Evolutionary conservation across 1,139 yeast species (phyloP).

Genomic region (Protomyces inundatus): DNA sequence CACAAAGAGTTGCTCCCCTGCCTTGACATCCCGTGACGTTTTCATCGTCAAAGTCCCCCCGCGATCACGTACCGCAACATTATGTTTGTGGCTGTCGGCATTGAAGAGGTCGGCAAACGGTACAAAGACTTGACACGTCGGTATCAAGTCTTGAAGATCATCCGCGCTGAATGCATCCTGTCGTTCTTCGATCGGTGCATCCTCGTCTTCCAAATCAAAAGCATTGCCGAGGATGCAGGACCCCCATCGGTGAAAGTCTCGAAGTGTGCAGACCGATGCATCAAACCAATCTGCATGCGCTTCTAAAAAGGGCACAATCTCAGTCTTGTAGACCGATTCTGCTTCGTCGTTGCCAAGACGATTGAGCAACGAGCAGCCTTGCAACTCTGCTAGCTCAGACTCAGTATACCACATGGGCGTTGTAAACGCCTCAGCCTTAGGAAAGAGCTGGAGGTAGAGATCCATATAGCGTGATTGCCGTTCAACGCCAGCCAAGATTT

Average conservation of each 20-base stretch:
- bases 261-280: constrained; percentile 44
- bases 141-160: constrained; percentile 34
- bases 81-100: constrained; percentile 73
- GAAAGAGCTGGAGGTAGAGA: constrained; percentile 64
- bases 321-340: constrained; percentile 49
- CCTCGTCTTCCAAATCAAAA: constrained; percentile 48
- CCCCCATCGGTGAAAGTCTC: constrained; percentile 66
- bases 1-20: constrained; percentile 74
- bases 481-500: constrained; percentile 30
- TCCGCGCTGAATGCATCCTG: constrained; percentile 27
- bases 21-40: constrained; percentile 55
- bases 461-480: constrained; percentile 30
- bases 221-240: constrained; percentile 63
- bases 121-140: constrained; percentile 66
- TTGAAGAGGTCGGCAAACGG: constrained; percentile 88
- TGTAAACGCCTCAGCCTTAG: constrained; percentile 48
- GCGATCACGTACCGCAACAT: constrained; percentile 49
- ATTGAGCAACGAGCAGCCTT: constrained; percentile 64
- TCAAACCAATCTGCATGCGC: constrained; percentile 35
- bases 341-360: constrained; percentile 71
- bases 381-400: constrained; percentile 46
- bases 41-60: constrained; percentile 56
- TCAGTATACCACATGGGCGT: constrained; percentile 77
- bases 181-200: not conserved
- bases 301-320: constrained; percentile 40